Conservation (phyloP, 2,329 filamentous ascomycete species). For the Sclerotinia trifoliorum region DNA sequence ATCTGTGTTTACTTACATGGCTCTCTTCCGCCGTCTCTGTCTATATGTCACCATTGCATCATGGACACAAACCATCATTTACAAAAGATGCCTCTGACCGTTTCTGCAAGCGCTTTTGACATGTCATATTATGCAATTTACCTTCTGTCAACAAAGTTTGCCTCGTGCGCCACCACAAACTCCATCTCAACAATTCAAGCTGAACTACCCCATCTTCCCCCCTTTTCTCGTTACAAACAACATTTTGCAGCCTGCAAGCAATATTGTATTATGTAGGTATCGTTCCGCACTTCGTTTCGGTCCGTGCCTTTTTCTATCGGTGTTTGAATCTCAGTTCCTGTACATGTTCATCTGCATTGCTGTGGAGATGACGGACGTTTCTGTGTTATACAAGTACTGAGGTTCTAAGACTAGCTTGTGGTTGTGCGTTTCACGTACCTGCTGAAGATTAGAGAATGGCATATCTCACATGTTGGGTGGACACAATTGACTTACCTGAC, state of each 20-base stretch:
- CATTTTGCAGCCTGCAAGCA: slow-evolving; percentile 8
- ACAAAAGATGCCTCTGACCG: slow-evolving; percentile 9
- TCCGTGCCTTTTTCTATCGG: slow-evolving; percentile 9
- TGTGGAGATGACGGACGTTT: slow-evolving; percentile 16
- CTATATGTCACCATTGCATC: neutral
- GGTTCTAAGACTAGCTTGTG: slow-evolving; percentile 3
- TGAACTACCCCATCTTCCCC: slow-evolving; percentile 3
- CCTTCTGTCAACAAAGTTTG: slow-evolving; percentile 18
- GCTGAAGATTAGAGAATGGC: slow-evolving; percentile 4
- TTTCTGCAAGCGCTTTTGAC: slow-evolving; percentile 20
- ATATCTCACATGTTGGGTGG: neutral
- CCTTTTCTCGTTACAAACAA: neutral
- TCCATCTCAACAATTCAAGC: neutral
- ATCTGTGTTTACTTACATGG: slow-evolving; percentile 7
- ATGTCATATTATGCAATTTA: slow-evolving; percentile 19
- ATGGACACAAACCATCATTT: slow-evolving; percentile 9
- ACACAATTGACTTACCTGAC: slow-evolving; percentile 6
- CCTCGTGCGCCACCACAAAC: slow-evolving; percentile 6
- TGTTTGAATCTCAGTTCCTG: slow-evolving; percentile 9
- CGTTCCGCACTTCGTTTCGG: slow-evolving; percentile 12
- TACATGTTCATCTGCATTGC: slow-evolving; percentile 12
- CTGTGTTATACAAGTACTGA: neutral
- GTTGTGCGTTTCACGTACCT: neutral
- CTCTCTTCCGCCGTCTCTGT: neutral
- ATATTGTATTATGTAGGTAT: slow-evolving; percentile 10